Evolutionary conservation across 176 grass and related monocot genomes (phyloP).

Genomic region (Pontederia paniculata): DNA sequence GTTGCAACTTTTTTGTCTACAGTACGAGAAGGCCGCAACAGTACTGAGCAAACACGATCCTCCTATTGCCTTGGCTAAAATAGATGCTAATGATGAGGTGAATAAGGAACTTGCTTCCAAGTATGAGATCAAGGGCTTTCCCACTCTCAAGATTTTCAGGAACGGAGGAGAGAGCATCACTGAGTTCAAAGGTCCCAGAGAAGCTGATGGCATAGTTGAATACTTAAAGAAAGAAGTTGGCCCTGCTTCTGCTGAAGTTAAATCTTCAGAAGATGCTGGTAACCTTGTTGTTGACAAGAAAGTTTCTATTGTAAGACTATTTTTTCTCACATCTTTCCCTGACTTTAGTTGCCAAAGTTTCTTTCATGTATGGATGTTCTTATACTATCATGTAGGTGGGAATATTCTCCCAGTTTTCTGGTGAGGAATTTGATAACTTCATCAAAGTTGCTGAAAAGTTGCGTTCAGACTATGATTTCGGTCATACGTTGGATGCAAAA

Average conservation of each 20-base stretch:
- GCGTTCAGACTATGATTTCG: conserved; percentile 67
- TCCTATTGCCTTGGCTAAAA: conserved; percentile 75
- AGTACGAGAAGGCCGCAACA: conserved; percentile 93
- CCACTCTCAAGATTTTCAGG: conserved; percentile 90
- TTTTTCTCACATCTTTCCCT: neutral
- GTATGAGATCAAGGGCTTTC: conserved; percentile 74
- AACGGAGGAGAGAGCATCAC: conserved; percentile 54
- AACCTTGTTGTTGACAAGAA: conserved; percentile 41
- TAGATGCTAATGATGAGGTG: conserved; percentile 64
- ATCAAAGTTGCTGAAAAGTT: conserved; percentile 77
- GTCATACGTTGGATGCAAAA: conserved; percentile 52
- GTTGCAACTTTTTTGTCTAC: neutral
- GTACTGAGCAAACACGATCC: conserved; percentile 59
- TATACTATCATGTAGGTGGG: conserved; percentile 41
- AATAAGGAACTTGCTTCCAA: conserved; percentile 59
- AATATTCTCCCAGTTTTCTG: conserved; percentile 56
- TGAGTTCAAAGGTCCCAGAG: conserved; percentile 89
- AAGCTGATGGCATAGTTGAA: conserved; percentile 77
- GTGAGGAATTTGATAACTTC: conserved; percentile 63
- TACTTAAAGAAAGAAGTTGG: conserved; percentile 96
- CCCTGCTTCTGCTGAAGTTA: conserved; percentile 75
- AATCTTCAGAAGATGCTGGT: conserved; percentile 43
- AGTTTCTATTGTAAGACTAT: conserved; percentile 56
- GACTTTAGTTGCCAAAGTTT: neutral
- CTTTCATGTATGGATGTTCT: neutral